phyloP scores from a whole-genome alignment of 768 basidiomycete genomes.

The Tricholoma bakamatsutake region DNA sequence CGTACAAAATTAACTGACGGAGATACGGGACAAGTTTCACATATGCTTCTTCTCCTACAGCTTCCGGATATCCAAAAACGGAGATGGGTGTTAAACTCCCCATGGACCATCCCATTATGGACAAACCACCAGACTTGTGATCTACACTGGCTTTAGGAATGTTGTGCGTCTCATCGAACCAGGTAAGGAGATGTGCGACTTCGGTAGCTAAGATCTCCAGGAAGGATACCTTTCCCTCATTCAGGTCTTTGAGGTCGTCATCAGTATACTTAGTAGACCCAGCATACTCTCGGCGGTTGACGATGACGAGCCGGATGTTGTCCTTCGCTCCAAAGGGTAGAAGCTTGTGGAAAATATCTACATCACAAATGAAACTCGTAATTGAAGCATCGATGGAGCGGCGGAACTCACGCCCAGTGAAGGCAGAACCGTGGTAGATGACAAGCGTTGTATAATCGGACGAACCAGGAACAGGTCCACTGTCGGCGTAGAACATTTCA shows the following conservation, averaged over 20 bases:
- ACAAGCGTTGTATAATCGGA: slow-evolving; percentile 30
- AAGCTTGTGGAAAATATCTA: slow-evolving; percentile 15
- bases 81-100: slow-evolving; percentile 24
- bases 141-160: slow-evolving; percentile 22
- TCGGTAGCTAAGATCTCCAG: slow-evolving; percentile 21
- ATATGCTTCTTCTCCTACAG: slow-evolving; percentile 18
- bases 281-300: slow-evolving; percentile 28
- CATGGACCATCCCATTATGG: slow-evolving; percentile 34
- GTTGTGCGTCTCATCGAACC: slow-evolving; percentile 19
- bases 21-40: slow-evolving; percentile 23
- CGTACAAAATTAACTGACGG: slow-evolving; percentile 26
- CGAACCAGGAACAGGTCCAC: slow-evolving; percentile 23
- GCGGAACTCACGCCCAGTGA: slow-evolving; percentile 26
- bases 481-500: slow-evolving; percentile 28
- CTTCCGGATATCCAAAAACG: slow-evolving; percentile 19
- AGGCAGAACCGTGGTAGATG: slow-evolving; percentile 27
- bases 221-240: slow-evolving; percentile 16
- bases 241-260: slow-evolving; percentile 25
- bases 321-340: slow-evolving; percentile 16
- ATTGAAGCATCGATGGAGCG: not conserved
- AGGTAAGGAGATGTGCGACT: slow-evolving; percentile 22
- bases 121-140: slow-evolving; percentile 26
- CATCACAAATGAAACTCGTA: not conserved
- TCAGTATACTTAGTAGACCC: slow-evolving; percentile 27
- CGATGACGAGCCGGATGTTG: slow-evolving; percentile 23